phyloP scores from a whole-genome alignment of 768 basidiomycete genomes.

The Pholiota microspora region DNA sequence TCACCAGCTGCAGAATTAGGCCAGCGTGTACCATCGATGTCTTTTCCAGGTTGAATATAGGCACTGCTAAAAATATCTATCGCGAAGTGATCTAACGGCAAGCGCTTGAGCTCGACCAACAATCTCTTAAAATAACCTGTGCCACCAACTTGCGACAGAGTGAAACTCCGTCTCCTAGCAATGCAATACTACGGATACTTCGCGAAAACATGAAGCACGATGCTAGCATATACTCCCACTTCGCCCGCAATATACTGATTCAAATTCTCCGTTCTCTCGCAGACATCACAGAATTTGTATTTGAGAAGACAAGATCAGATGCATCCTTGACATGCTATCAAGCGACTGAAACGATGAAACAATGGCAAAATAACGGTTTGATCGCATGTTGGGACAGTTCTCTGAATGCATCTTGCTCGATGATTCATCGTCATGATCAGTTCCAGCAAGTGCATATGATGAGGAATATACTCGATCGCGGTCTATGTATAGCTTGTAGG shows the following conservation, averaged over 20 bases:
- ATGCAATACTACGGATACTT: not conserved
- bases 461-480: not conserved
- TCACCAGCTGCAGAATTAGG: no score
- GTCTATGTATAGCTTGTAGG: not conserved
- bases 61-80: not conserved
- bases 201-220: not conserved
- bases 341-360: conserved; percentile 15
- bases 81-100: not conserved
- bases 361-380: conserved; percentile 17
- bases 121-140: not conserved
- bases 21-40: not conserved
- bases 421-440: no score
- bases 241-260: not conserved
- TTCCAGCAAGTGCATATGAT: no score
- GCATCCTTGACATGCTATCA: conserved; percentile 4
- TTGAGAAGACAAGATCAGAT: not conserved
- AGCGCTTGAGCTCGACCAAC: not conserved
- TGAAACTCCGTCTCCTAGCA: not conserved
- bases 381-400: conserved; percentile 9
- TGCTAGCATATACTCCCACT: not conserved
- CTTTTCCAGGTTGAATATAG: not conserved
- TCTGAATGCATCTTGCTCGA: conserved; percentile 8
- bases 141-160: not conserved
- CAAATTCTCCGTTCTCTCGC: not conserved
- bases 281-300: not conserved